Percentiles rank a stretch among this genome's conserved stretches.
phyloP scores from a whole-genome alignment of 2,329 filamentous ascomycete genomes.

The Nigrograna mackinnonii region DNA sequence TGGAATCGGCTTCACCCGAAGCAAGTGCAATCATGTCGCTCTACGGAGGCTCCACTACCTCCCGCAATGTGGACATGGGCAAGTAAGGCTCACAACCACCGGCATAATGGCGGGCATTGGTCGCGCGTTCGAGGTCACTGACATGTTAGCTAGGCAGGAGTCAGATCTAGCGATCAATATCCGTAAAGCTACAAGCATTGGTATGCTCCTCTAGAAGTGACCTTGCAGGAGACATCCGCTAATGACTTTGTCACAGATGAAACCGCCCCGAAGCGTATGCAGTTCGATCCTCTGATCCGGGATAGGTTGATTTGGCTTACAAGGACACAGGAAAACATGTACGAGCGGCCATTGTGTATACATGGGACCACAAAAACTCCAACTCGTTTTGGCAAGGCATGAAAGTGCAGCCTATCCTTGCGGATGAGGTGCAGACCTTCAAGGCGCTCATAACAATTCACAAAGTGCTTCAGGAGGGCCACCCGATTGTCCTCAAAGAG shows the following conservation, averaged over 20 bases:
- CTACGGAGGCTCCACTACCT: conserved; percentile 50
- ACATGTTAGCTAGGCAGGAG: conserved; percentile 66
- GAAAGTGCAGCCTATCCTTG: conserved; percentile 99
- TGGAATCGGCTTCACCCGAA: conserved; percentile 1
- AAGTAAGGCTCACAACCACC: conserved; percentile 58
- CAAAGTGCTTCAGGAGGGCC: conserved; percentile 96
- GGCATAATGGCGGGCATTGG: too few relatives aligned
- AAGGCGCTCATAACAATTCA: conserved; percentile 97
- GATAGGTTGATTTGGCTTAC: conserved; percentile 27
- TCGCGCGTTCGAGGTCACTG: too few relatives aligned
- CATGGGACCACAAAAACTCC: conserved; percentile 98
- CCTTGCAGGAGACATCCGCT: too few relatives aligned
- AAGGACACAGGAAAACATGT: conserved; percentile 78
- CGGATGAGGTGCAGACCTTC: conserved; percentile 98
- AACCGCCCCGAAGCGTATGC: conserved; percentile 67
- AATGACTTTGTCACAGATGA: too few relatives aligned
- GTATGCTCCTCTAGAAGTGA: conserved; percentile 45
- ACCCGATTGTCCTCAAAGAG: conserved; percentile 81
- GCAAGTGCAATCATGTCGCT: conserved; percentile 36
- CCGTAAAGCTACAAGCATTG: conserved; percentile 68
- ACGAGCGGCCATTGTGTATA: conserved; percentile 96
- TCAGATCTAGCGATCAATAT: conserved; percentile 68
- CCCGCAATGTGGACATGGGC: conserved; percentile 64
- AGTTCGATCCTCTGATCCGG: not conserved
- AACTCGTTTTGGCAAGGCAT: conserved; percentile 96